These are phyloP conservation scores for Lecanicillium sp. DNA, from an alignment of 2,329 filamentous ascomycete species.

Conservation along the genomic window DNA sequence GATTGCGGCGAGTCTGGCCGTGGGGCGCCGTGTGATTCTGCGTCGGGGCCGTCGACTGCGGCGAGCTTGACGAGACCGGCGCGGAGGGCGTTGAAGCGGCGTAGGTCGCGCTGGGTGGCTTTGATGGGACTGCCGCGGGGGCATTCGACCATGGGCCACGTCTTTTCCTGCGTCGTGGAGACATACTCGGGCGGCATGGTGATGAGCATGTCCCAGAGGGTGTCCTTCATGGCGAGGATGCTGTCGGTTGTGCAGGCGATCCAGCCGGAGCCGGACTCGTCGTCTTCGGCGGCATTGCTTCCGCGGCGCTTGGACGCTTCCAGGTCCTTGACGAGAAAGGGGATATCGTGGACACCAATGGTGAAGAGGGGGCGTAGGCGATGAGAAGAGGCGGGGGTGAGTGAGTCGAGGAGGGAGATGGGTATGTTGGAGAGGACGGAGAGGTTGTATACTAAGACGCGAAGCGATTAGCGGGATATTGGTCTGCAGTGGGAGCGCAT, in stretches of 20 bases:
- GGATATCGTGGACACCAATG: conserved; percentile 88
- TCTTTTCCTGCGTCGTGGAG: conserved; percentile 48
- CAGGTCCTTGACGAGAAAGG: conserved; percentile 61
- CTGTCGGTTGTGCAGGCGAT: conserved; percentile 94
- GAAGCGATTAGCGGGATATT: no score
- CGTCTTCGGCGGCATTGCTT: conserved; percentile 29
- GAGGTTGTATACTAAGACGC: conserved; percentile 85
- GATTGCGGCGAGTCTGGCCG: conserved; percentile 20
- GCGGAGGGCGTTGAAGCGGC: conserved; percentile 66
- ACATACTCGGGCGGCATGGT: conserved; percentile 63
- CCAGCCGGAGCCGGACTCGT: conserved; percentile 61
- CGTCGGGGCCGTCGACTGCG: conserved; percentile 11
- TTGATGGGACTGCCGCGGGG: conserved; percentile 59
- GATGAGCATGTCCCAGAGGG: conserved; percentile 84
- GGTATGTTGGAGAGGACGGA: conserved; percentile 91
- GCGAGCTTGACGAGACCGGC: conserved; percentile 49
- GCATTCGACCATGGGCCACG: conserved; percentile 71
- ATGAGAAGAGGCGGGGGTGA: conserved; percentile 56
- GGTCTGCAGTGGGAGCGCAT: no score
- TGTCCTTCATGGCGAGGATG: conserved; percentile 77
- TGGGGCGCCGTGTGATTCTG: conserved; percentile 15
- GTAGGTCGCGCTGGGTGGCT: conserved; percentile 84
- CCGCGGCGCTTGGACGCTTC: conserved; percentile 33
- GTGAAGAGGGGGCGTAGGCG: conserved; percentile 81
- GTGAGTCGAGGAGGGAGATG: conserved; percentile 58